Evolutionary conservation across 2,329 filamentous ascomycete genomes (phyloP).

Genomic region (Anisogramma anomala): DNA sequence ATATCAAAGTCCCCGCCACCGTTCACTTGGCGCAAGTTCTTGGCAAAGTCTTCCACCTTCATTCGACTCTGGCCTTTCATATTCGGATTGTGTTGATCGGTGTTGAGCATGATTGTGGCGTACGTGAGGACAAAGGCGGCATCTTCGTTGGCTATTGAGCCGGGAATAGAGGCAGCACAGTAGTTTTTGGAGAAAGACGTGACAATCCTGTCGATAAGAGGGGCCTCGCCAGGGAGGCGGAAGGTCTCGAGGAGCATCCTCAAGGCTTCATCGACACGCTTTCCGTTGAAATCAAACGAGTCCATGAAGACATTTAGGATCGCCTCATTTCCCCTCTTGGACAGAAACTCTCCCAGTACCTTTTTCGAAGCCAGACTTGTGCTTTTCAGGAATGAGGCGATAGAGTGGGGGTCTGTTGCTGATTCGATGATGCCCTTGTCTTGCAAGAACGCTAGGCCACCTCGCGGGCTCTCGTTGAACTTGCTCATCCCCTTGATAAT

Average conservation of each 20-base stretch:
- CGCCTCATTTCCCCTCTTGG: conserved; percentile 79
- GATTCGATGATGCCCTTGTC: conserved; percentile 77
- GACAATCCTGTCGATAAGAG: conserved; percentile 85
- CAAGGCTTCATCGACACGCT: conserved; percentile 82
- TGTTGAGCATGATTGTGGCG: conserved; percentile 94
- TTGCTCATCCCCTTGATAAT: conserved; percentile 81
- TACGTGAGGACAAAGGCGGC: conserved; percentile 85
- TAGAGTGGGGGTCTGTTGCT: conserved; percentile 58
- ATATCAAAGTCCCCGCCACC: conserved; percentile 70
- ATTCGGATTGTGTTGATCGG: conserved; percentile 92
- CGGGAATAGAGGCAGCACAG: conserved; percentile 54
- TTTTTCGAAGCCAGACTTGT: conserved; percentile 85
- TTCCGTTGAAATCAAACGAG: conserved; percentile 76
- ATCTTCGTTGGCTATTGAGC: conserved; percentile 73
- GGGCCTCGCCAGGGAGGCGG: conserved; percentile 83
- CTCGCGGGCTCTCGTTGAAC: conserved; percentile 92
- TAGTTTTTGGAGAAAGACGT: conserved; percentile 81
- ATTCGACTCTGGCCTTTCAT: conserved; percentile 70
- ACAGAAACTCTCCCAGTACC: conserved; percentile 81
- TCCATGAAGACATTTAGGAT: conserved; percentile 75
- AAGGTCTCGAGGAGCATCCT: conserved; percentile 82
- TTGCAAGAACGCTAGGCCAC: conserved; percentile 73
- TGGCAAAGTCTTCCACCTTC: conserved; percentile 70
- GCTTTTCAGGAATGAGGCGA: conserved; percentile 79
- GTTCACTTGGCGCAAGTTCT: conserved; percentile 86